phyloP scores from a whole-genome alignment of 1,139 yeast species.

The Kodamaea sp. region DNA sequence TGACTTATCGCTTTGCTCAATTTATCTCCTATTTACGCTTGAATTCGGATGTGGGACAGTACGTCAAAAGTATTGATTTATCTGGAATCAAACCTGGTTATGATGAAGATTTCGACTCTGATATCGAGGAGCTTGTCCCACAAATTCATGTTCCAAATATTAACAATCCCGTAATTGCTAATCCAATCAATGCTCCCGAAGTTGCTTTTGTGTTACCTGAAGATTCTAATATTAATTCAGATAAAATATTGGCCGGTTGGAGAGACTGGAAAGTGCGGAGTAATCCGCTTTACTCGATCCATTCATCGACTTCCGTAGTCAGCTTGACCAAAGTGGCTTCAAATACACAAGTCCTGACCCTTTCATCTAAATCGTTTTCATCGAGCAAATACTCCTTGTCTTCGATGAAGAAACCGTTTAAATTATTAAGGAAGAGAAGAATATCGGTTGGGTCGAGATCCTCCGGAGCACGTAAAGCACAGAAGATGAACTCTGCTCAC shows the following conservation, averaged over 20 bases:
- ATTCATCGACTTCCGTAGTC: slow-evolving; percentile 17
- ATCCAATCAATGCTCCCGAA: not conserved
- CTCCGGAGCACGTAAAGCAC: slow-evolving; percentile 5
- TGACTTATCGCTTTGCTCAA: slow-evolving; percentile 76
- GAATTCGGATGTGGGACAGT: slow-evolving; percentile 51
- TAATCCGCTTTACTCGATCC: slow-evolving; percentile 57
- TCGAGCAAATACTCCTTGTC: slow-evolving; percentile 12
- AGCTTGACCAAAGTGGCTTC: slow-evolving; percentile 26
- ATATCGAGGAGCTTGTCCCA: not conserved
- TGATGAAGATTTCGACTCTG: slow-evolving; percentile 19
- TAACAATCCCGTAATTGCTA: not conserved
- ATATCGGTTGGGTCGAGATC: no score
- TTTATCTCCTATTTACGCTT: slow-evolving; percentile 62
- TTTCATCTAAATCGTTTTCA: slow-evolving; percentile 19
- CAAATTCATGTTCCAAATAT: not conserved
- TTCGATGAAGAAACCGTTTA: slow-evolving; percentile 20
- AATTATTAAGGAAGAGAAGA: slow-evolving; percentile 16
- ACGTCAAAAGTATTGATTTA: slow-evolving; percentile 55
- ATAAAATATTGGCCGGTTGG: slow-evolving; percentile 64
- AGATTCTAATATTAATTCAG: slow-evolving; percentile 11
- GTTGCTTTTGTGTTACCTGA: slow-evolving; percentile 5
- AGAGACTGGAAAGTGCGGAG: slow-evolving; percentile 80
- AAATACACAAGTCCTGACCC: slow-evolving; percentile 19
- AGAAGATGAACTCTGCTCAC: slow-evolving; percentile 14
- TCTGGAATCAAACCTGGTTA: slow-evolving; percentile 52